A percentile compares a stretch with the other conserved stretches of the same genome.
phyloP scores from a whole-genome alignment of 2,329 filamentous ascomycete species.

The Calonectria multiphialidica region DNA sequence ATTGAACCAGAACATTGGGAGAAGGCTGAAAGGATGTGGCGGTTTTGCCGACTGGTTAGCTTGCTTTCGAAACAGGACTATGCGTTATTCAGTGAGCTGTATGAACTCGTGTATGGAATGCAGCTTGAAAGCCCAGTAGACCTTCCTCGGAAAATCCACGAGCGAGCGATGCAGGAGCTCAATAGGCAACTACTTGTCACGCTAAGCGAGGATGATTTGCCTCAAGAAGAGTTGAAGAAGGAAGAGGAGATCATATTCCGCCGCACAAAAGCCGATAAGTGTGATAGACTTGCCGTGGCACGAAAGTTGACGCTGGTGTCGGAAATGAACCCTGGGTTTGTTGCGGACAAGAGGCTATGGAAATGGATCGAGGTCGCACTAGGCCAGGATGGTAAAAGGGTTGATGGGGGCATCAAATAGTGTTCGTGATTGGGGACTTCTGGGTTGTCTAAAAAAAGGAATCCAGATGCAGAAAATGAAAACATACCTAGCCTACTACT shows the following conservation, averaged over 20 bases:
- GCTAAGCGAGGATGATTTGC: neutral
- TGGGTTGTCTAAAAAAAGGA: too few species aligned
- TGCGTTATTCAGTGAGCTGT: neutral
- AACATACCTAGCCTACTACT: too few species aligned
- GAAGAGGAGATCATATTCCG: neutral
- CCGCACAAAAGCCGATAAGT: neutral
- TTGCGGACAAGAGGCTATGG: neutral
- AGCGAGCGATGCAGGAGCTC: neutral
- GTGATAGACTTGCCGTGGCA: neutral
- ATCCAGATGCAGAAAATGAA: too few species aligned
- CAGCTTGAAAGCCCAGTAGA: neutral
- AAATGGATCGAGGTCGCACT: neutral
- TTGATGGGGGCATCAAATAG: neutral
- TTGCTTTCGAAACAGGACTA: neutral
- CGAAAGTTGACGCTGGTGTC: too few species aligned
- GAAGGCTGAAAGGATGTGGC: neutral
- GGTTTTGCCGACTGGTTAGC: neutral
- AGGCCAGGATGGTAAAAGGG: neutral
- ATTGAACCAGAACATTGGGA: neutral
- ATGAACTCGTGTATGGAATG: neutral
- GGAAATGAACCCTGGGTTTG: neutral
- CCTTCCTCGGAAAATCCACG: neutral
- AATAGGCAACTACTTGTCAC: neutral
- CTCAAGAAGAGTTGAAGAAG: neutral
- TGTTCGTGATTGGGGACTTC: neutral